phyloP scores from a whole-genome alignment of 192 early-diverging fungal species.

The Coemansia sp. region DNA sequence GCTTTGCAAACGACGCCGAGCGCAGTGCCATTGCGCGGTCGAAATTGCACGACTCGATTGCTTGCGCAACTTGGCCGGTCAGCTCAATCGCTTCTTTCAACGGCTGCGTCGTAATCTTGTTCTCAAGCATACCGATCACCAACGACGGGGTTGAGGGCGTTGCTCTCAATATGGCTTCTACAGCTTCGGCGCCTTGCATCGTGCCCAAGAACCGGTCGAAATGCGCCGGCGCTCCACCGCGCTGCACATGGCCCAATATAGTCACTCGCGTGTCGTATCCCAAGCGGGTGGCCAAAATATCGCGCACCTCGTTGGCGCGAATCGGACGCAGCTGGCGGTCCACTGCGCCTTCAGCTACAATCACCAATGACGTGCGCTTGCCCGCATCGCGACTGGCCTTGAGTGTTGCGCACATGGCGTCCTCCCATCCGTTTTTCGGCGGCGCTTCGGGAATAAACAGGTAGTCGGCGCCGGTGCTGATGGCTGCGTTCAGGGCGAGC shows the following conservation, averaged over 20 bases:
- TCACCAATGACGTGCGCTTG: conserved; percentile 91
- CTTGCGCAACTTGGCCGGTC: conserved; percentile 82
- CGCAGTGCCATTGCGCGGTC: conserved; percentile 85
- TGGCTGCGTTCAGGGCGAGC: conserved; percentile 84
- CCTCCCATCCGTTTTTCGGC: conserved; percentile 87
- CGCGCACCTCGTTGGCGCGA: conserved; percentile 79
- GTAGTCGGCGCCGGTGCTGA: conserved; percentile 90
- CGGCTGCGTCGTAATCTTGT: conserved; percentile 81
- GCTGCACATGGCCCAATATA: conserved; percentile 90
- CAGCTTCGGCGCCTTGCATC: conserved; percentile 90
- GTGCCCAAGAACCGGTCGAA: conserved; percentile 94
- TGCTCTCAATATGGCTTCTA: conserved; percentile 85
- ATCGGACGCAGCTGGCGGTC: conserved; percentile 86
- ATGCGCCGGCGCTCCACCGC: conserved; percentile 86
- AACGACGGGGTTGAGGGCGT: conserved; percentile 84
- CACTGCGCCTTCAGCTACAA: conserved; percentile 94
- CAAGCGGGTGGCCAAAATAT: conserved; percentile 74
- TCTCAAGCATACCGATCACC: conserved; percentile 90
- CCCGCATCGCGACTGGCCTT: conserved; percentile 71
- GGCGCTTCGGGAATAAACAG: conserved; percentile 95
- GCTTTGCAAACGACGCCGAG: conserved; percentile 76
- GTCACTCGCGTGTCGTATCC: conserved; percentile 93
- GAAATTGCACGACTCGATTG: conserved; percentile 84
- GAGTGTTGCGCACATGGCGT: conserved; percentile 81
- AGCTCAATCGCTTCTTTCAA: conserved; percentile 91